phyloP scores from a whole-genome alignment of 2,329 filamentous ascomycete genomes.

The Fonsecaea nubica region DNA sequence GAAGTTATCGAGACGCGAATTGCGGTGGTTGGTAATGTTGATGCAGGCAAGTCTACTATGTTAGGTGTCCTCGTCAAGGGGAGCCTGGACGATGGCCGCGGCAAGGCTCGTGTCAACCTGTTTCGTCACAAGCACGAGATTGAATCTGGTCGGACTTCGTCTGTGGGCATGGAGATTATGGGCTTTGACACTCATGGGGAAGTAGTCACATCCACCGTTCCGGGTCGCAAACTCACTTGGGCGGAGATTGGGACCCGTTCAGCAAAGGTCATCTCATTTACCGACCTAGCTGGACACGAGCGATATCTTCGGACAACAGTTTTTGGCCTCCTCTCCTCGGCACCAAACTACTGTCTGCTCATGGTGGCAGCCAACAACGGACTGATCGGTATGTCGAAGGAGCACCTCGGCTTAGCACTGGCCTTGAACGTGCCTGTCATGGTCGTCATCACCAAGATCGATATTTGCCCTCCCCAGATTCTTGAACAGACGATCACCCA shows the following conservation, averaged over 20 bases:
- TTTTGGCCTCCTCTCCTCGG: constrained; percentile 90
- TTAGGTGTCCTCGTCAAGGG: constrained; percentile 95
- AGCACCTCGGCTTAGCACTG: constrained; percentile 92
- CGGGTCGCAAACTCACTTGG: constrained; percentile 89
- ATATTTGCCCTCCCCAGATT: constrained; percentile 96
- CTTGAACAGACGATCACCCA: constrained; percentile 91
- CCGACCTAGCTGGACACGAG: constrained; percentile 93
- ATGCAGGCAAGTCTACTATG: constrained; percentile 96
- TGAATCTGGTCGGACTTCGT: constrained; percentile 92
- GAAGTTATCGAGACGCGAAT: constrained; percentile 95
- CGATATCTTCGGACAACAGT: constrained; percentile 94
- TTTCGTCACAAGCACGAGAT: constrained; percentile 99
- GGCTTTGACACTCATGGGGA: constrained; percentile 89
- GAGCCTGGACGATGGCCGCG: constrained; percentile 90
- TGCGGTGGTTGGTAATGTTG: constrained; percentile 96
- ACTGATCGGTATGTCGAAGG: constrained; percentile 96
- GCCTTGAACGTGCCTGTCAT: constrained; percentile 96
- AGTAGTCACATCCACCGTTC: constrained; percentile 79
- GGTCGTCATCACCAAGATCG: constrained; percentile 97
- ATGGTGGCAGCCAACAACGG: constrained; percentile 99
- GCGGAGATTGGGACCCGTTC: constrained; percentile 95
- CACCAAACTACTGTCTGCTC: constrained; percentile 94
- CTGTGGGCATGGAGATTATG: constrained; percentile 98
- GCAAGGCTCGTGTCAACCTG: constrained; percentile 90
- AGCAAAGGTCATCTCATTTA: constrained; percentile 95